phyloP scores from a whole-genome alignment of 768 basidiomycete genomes.

The Scleroderma bovista region DNA sequence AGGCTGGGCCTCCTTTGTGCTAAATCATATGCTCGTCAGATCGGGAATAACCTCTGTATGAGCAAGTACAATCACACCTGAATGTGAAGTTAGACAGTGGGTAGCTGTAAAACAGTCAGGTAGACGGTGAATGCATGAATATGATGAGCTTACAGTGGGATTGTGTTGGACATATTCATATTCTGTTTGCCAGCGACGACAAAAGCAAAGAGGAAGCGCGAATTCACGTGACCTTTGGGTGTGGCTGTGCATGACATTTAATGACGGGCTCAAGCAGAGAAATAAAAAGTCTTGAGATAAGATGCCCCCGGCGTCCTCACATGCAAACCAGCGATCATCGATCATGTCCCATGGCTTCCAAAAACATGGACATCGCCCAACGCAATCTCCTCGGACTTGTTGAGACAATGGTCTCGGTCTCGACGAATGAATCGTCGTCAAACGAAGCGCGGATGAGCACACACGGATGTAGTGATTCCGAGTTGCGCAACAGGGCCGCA shows the following conservation, averaged over 20 bases:
- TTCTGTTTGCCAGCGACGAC: not conserved
- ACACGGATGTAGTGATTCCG: not conserved
- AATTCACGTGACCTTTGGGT: not conserved
- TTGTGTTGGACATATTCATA: constrained; percentile 1
- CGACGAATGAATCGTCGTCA: not conserved
- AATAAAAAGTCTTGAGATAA: not conserved
- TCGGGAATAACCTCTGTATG: not conserved
- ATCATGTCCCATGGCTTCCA: no score
- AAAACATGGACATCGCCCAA: no score
- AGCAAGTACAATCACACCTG: not conserved
- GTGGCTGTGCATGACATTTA: no score
- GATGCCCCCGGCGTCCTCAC: no score
- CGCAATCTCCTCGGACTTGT: no score
- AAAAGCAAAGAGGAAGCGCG: not conserved
- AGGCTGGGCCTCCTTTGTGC: constrained; percentile 94
- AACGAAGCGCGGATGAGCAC: not conserved
- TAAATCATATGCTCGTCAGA: constrained; percentile 25
- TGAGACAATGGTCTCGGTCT: not conserved
- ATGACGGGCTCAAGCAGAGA: no score
- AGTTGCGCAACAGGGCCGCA: not conserved
- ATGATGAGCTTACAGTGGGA: no score
- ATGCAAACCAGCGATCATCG: no score
- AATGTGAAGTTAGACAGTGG: constrained; percentile 1
- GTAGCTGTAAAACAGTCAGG: not conserved
- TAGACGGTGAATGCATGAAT: not conserved